Conservation (phyloP, 2,329 filamentous ascomycete genomes). For the Thelonectria blattea region DNA sequence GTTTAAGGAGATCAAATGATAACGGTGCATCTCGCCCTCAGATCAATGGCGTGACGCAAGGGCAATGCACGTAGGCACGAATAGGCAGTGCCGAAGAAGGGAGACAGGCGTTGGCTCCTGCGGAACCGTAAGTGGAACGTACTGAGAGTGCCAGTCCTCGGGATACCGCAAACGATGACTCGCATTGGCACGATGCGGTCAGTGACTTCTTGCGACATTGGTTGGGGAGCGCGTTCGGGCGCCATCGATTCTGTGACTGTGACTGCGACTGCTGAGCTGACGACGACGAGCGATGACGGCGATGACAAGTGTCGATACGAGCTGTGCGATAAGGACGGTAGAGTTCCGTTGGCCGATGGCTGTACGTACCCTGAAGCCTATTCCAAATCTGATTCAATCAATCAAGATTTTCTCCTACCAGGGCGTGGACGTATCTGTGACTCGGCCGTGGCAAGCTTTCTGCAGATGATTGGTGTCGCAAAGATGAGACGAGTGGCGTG, state of each 20-base stretch:
- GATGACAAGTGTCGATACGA: neutral
- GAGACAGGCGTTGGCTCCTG: neutral
- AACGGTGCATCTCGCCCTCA: conserved; percentile 2
- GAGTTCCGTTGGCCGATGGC: conserved; percentile 2
- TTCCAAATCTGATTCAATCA: neutral
- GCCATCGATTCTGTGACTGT: conserved; percentile 10
- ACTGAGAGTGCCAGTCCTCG: conserved; percentile 49
- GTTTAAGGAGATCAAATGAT: neutral
- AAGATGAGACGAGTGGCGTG: neutral
- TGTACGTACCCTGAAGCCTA: neutral
- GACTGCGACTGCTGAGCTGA: neutral
- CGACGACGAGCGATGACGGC: neutral
- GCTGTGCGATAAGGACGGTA: neutral
- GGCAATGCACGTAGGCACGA: neutral
- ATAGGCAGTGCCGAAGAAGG: neutral
- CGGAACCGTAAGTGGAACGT: conserved; percentile 22
- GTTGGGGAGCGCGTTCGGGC: conserved; percentile 4
- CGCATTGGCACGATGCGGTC: conserved; percentile 47
- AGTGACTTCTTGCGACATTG: conserved; percentile 22
- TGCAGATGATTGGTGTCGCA: neutral
- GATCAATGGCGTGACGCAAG: conserved; percentile 17
- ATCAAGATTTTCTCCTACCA: neutral
- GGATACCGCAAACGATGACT: conserved; percentile 48
- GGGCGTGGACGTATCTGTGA: neutral
- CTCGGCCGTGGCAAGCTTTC: neutral